Evolutionary conservation across 257 asterid genomes (phyloP), one percentile per base, ranked within the genome.

Genomic region (Galeopsis tetrahit): DNA sequence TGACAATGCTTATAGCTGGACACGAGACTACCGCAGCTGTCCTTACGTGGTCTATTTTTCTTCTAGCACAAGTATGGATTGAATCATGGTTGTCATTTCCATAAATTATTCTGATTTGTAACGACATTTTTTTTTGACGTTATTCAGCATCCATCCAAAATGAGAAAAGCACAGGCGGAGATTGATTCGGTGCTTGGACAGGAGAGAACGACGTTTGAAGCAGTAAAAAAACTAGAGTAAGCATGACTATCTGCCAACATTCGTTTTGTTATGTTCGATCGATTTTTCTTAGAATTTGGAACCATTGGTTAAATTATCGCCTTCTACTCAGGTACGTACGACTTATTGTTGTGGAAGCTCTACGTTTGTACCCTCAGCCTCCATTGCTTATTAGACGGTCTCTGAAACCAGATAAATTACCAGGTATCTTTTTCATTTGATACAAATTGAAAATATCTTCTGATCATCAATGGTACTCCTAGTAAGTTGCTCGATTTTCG

Each of bases 1-100:
- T 94, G 98, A 91, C 97, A 17, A 94, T 94, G 99, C 97, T 94
- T 72, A 91, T 94, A 72, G 98, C 99, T 71, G 99, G 99, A 73
- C 99, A 94, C 71, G 99, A 94, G 86, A 94, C 99, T 57, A 91
- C 99, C 2, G 98, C 99, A 2, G 97, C 98, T 66, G 98, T 94
- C 40, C 99, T 94, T 66, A 94, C 99, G 4, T 94, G 99, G 99
- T 93, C 98, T 66, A 75, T 90, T 59, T 94, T 80, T 84, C 89
- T 91, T 77, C 98, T 91, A 57, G 93, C 98, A 69, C 98, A 94
- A 80, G 99, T 94, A 85, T 35, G 60, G 60, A 53, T 51, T 66
- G 73, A 44, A 40, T 49, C 2, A 2, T 4, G 15, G 13, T 32
- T 9, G 6, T 33, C 13, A 17, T 63, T 63, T 15, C 66, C 13